Conservation (phyloP, 2,329 filamentous ascomycete genomes). For the Botryosphaeria dothidea region DNA sequence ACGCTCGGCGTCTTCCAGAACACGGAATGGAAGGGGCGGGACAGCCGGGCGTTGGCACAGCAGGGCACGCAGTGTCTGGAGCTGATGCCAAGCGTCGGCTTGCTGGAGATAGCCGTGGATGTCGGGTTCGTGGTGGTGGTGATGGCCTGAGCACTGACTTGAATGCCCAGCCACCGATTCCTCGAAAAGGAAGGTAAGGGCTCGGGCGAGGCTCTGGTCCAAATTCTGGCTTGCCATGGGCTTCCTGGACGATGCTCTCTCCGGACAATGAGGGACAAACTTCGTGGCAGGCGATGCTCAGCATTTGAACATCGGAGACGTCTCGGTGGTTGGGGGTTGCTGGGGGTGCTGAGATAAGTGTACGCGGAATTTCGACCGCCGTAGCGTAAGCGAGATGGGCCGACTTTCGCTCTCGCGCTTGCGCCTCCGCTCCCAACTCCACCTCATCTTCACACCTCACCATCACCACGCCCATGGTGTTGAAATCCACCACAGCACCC, state of each 20-base stretch:
- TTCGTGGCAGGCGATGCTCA: no score
- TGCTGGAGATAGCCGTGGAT: background rate
- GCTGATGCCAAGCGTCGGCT: constrained; percentile 17
- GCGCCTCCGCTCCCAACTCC: background rate
- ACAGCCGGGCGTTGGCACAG: constrained; percentile 30
- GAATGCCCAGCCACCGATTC: background rate
- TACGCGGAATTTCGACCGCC: background rate
- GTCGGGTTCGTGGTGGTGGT: constrained; percentile 4
- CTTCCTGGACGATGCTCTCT: background rate
- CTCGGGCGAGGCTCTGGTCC: background rate
- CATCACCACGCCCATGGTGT: background rate
- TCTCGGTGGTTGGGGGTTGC: no score
- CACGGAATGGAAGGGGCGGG: constrained; percentile 22
- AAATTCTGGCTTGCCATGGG: background rate
- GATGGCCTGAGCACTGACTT: background rate
- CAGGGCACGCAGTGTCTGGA: constrained; percentile 27
- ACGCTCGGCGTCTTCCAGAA: constrained; percentile 25
- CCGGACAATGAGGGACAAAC: no score
- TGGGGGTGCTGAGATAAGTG: background rate
- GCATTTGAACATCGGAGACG: no score
- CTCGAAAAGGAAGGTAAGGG: constrained; percentile 12
- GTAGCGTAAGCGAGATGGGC: background rate
- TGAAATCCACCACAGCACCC: background rate
- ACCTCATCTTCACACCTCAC: background rate
- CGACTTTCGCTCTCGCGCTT: background rate